Evolutionary conservation across 768 basidiomycete species (phyloP).

Genomic region (Trametes cinnabarina): DNA sequence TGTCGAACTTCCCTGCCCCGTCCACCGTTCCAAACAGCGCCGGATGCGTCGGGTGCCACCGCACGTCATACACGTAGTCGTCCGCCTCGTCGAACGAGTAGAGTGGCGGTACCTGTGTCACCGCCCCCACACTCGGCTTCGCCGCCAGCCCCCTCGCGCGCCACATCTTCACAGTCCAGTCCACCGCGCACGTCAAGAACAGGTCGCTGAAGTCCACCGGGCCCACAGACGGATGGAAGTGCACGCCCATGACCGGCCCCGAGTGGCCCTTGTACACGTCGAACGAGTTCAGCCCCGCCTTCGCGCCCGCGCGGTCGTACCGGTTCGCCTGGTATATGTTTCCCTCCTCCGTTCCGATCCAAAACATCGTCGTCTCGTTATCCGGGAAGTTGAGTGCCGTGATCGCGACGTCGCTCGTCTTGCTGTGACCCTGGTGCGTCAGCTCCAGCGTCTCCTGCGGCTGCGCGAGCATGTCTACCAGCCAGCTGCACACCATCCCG

Average conservation of each 20-base stretch:
- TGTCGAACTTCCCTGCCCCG: slow-evolving; percentile 91
- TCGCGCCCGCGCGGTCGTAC: slow-evolving; percentile 94
- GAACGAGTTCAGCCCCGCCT: slow-evolving; percentile 90
- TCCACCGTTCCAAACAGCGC: slow-evolving; percentile 92
- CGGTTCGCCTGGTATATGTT: slow-evolving; percentile 96
- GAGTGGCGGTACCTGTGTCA: slow-evolving; percentile 63
- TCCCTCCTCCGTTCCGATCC: slow-evolving; percentile 98
- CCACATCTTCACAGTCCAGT: slow-evolving; percentile 99
- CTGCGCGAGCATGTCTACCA: slow-evolving; percentile 97
- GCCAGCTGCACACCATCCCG: slow-evolving; percentile 95
- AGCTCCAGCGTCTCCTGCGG: slow-evolving; percentile 98
- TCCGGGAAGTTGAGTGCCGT: slow-evolving; percentile 93
- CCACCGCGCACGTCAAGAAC: slow-evolving; percentile 89
- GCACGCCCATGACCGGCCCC: slow-evolving; percentile 89
- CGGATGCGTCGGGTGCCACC: slow-evolving; percentile 96
- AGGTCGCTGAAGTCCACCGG: slow-evolving; percentile 94
- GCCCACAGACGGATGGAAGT: slow-evolving; percentile 92
- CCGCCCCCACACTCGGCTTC: slow-evolving; percentile 58
- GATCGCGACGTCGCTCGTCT: slow-evolving; percentile 95
- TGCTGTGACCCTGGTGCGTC: slow-evolving; percentile 85
- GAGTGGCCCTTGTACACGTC: slow-evolving; percentile 92
- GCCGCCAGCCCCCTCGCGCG: slow-evolving; percentile 66
- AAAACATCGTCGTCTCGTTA: slow-evolving; percentile 95
- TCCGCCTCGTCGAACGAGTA: slow-evolving; percentile 97
- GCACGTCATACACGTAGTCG: slow-evolving; percentile 98